A percentile compares a stretch with the other conserved stretches of the same genome.
phyloP scores from a whole-genome alignment of 2,329 filamentous ascomycete species.

The Calonectria fujianensis region DNA sequence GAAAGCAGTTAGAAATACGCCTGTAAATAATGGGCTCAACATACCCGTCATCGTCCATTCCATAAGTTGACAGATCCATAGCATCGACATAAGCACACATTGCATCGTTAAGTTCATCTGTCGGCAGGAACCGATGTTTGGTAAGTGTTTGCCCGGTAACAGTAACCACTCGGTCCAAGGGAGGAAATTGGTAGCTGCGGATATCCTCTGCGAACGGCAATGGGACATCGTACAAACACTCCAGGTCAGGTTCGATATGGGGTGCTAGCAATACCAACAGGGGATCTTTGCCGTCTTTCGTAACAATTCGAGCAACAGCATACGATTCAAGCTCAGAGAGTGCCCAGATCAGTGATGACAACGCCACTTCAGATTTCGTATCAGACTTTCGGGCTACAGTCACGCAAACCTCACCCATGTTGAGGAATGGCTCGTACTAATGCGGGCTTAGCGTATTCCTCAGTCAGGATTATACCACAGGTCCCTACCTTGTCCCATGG shows the following conservation, averaged over 20 bases:
- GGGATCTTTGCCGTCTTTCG: conserved; percentile 88
- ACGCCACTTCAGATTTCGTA: conserved; percentile 86
- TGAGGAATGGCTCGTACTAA: conserved; percentile 88
- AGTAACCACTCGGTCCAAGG: conserved; percentile 90
- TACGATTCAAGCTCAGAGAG: conserved; percentile 90
- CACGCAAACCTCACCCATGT: conserved; percentile 87
- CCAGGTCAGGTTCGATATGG: conserved; percentile 84
- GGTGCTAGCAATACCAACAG: conserved; percentile 86
- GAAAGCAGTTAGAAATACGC: conserved; percentile 33
- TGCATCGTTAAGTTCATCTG: conserved; percentile 81
- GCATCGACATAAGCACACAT: conserved; percentile 95
- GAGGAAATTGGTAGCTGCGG: conserved; percentile 92
- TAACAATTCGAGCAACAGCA: conserved; percentile 89
- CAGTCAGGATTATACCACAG: neutral
- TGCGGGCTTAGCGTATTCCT: conserved; percentile 37
- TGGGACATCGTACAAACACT: conserved; percentile 92
- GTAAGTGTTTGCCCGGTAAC: conserved; percentile 87
- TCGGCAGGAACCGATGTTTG: conserved; percentile 89
- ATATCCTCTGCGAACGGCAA: conserved; percentile 96
- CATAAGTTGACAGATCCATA: conserved; percentile 88
- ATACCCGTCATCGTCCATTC: conserved; percentile 84
- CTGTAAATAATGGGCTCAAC: conserved; percentile 45
- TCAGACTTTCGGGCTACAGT: conserved; percentile 87
- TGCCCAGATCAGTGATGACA: conserved; percentile 93
- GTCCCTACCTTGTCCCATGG: conserved; percentile 78